Evolutionary conservation across 106 monocot species (phyloP), one percentile per base, ranked within the genome.

Genomic region (Vanilla planifolia): DNA sequence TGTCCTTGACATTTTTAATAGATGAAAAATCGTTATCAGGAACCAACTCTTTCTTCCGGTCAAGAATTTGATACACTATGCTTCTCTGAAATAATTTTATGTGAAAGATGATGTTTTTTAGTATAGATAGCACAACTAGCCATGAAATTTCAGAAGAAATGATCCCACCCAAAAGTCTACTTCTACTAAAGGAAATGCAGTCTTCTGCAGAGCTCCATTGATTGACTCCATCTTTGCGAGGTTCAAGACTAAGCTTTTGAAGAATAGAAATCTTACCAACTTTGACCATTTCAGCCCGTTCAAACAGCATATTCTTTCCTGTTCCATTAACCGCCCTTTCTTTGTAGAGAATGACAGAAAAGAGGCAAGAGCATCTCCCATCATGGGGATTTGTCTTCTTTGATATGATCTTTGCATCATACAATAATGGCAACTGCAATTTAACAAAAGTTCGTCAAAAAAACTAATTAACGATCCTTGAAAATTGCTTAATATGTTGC

Each of bases 341-440:
- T 55, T 44, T 71, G 59, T 64, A 61, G 33, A 79, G 44, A 0
- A 76, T 64, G 14, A 90, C 75, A 28, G 70, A 69, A 51, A 85
- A 90, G 47, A 66, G 27, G 67, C 85, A 90, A 24, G 55, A 56
- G 47, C 89, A 90, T 64, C 32, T 50, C 33, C 60, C 43, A 22
- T 30, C 43, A 73, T 90, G 81, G 34, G 43, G 63, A 32, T n/a
- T 36, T 39, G 43, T 61, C 64, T 77, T 73, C 33, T 85, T 53
- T 61, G 78, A 77, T 57, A 77, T 68, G 37, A 90, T 81, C 74
- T 73, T 79, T 4, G 82, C 85, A 82, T 90, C 85, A 27, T 64
- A 57, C 74, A 81, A 81, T n/a, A 43, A 67, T 23, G 64, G 62
- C 33, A 59, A 15, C 89, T 90, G 75, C 63, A 78, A 19, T 10